phyloP scores from a whole-genome alignment of 306 rosid species.

The Quercus dentata region DNA sequence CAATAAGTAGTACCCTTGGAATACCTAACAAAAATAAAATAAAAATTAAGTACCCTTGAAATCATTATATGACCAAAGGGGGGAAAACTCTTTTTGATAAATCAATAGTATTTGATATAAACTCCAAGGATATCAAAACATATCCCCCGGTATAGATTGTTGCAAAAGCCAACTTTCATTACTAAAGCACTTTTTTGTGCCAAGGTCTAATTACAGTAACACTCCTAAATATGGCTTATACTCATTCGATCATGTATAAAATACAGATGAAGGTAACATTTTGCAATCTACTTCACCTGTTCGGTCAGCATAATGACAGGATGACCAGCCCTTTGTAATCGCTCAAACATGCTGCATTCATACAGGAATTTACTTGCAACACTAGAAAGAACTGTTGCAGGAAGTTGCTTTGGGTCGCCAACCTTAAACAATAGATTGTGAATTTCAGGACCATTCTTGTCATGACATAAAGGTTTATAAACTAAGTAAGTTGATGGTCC shows the following conservation, averaged over 20 bases:
- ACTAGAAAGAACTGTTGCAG: conserved; percentile 92
- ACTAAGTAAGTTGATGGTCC: conserved; percentile 9
- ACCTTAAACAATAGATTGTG: conserved; percentile 56
- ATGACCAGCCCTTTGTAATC: conserved; percentile 92
- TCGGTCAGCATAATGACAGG: conserved; percentile 85
- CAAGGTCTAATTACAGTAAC: background rate
- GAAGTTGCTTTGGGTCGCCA: conserved; percentile 99
- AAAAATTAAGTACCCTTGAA: no score
- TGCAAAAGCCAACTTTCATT: background rate
- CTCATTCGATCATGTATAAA: background rate
- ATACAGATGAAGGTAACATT: background rate
- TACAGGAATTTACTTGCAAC: conserved; percentile 80
- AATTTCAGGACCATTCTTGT: conserved; percentile 33
- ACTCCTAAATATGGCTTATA: background rate
- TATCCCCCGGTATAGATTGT: background rate
- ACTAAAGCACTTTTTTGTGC: background rate
- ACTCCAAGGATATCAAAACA: background rate
- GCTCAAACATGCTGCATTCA: conserved; percentile 98
- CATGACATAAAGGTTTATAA: conserved; percentile 12
- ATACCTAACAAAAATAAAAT: no score
- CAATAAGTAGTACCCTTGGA: no score
- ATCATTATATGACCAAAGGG: no score
- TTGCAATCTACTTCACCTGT: conserved; percentile 53
- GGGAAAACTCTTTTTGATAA: background rate
- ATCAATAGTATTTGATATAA: background rate